Evolutionary conservation across 768 basidiomycete genomes (phyloP).

Genomic region (Galerina marginata): DNA sequence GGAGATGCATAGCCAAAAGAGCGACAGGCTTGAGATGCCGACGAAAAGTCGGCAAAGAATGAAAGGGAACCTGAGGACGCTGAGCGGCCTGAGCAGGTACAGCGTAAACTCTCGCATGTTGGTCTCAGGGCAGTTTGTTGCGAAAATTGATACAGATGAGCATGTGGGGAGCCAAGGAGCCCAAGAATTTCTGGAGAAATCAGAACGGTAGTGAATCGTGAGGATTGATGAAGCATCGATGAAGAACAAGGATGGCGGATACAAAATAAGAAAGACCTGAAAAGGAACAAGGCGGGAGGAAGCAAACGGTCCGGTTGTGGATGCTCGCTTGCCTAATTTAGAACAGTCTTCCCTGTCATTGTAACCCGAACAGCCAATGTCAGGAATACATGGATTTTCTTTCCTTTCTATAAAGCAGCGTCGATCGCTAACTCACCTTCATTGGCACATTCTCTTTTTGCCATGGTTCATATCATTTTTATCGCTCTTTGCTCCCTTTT

Average conservation of each 20-base stretch:
- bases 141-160: background rate
- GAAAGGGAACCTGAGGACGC: background rate
- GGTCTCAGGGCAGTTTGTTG: background rate
- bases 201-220: background rate
- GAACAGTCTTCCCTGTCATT: conserved; percentile 22
- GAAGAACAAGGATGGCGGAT: conserved; percentile 12
- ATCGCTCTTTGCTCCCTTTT: conserved; percentile 33
- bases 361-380: conserved; percentile 5
- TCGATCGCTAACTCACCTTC: conserved; percentile 5
- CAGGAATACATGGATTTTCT: conserved; percentile 9
- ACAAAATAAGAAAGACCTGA: conserved; percentile 12
- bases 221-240: background rate
- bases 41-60: background rate
- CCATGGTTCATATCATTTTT: conserved; percentile 26
- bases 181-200: background rate
- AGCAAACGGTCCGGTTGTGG: conserved; percentile 18
- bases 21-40: background rate
- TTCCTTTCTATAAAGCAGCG: conserved; percentile 20
- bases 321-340: conserved; percentile 20
- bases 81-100: background rate
- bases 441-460: conserved; percentile 12
- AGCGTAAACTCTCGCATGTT: background rate
- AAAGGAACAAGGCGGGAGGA: conserved; percentile 26
- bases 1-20: background rate
- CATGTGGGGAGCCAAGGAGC: background rate